Evolutionary conservation across 2,329 filamentous ascomycete species (phyloP).

Genomic region (Aspergillus clavatus): DNA sequence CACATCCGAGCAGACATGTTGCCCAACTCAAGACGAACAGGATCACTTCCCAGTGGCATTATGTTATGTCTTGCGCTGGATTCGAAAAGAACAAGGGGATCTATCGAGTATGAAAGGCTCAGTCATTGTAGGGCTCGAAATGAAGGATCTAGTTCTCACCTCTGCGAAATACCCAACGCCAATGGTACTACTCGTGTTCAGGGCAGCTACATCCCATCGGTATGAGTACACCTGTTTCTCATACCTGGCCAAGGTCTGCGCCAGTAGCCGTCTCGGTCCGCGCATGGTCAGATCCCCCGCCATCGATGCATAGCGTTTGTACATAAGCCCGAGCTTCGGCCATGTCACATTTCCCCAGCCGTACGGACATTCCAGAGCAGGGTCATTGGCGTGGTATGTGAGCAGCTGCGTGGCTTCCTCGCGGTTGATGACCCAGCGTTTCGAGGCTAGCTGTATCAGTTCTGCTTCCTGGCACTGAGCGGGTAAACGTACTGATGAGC

Average conservation of each 20-base stretch:
- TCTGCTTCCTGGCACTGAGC: constrained; percentile 3
- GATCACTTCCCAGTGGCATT: constrained; percentile 22
- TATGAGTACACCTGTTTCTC: constrained; percentile 22
- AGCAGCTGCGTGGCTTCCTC: constrained; percentile 38
- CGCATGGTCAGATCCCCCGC: constrained; percentile 28
- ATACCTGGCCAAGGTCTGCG: constrained; percentile 21
- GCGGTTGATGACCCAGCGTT: constrained; percentile 26
- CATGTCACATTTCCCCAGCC: constrained; percentile 31
- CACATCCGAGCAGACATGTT: constrained; percentile 30
- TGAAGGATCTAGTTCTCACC: constrained; percentile 9
- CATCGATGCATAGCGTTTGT: constrained; percentile 30
- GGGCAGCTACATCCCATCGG: constrained; percentile 27
- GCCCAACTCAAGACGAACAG: constrained; percentile 21
- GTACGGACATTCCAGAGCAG: constrained; percentile 45
- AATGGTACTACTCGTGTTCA: constrained; percentile 23
- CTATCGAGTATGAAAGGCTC: constrained; percentile 12
- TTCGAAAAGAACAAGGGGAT: constrained; percentile 32
- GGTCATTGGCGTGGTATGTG: constrained; percentile 49
- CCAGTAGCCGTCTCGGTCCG: constrained; percentile 26
- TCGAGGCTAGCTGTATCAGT: constrained; percentile 16
- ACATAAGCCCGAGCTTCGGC: constrained; percentile 23
- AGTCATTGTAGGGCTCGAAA: neutral
- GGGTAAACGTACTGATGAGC: constrained; percentile 17
- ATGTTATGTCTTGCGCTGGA: constrained; percentile 26
- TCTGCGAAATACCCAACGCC: constrained; percentile 30